A percentile compares a stretch with the other conserved stretches of the same genome.
Evolutionary conservation across 108 stramenopile species (phyloP).

Genomic region (Heterococcus sp.): DNA sequence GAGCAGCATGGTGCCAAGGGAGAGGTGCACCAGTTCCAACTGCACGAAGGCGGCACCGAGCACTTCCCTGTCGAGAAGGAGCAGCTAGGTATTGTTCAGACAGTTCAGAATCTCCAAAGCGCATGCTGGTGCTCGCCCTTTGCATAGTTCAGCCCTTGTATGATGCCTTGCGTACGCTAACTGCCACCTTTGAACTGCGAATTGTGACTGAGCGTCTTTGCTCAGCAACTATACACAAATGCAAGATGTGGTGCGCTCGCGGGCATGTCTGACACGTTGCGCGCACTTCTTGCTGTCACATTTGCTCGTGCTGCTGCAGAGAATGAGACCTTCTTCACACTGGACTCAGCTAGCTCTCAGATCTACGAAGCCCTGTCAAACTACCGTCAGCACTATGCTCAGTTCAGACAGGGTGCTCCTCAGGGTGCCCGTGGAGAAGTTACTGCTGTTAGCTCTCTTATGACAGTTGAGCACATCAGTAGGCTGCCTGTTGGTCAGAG

Average conservation of each 20-base stretch:
- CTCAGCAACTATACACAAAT: too few species aligned
- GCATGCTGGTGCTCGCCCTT: too few species aligned
- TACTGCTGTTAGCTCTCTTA: conserved; percentile 29
- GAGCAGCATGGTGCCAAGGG: conserved; percentile 37
- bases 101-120: too few species aligned
- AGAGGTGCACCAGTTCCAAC: conserved; percentile 39
- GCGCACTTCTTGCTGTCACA: too few species aligned
- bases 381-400: conserved; percentile 27
- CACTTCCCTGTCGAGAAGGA: background rate
- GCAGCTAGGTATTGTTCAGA: too few species aligned
- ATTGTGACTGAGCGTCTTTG: too few species aligned
- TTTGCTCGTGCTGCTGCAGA: background rate
- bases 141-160: background rate
- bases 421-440: conserved; percentile 36
- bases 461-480: conserved; percentile 17
- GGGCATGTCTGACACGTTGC: too few species aligned
- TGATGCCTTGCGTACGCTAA: background rate
- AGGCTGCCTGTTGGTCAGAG: conserved; percentile 46
- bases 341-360: background rate
- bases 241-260: too few species aligned
- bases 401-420: conserved; percentile 32
- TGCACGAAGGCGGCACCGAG: conserved; percentile 12
- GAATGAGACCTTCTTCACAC: background rate
- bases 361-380: conserved; percentile 33
- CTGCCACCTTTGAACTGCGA: too few species aligned